Evolutionary conservation across 2,329 filamentous ascomycete species (phyloP), one percentile per base, ranked within the genome.

Genomic region (Trichophyton simii): DNA sequence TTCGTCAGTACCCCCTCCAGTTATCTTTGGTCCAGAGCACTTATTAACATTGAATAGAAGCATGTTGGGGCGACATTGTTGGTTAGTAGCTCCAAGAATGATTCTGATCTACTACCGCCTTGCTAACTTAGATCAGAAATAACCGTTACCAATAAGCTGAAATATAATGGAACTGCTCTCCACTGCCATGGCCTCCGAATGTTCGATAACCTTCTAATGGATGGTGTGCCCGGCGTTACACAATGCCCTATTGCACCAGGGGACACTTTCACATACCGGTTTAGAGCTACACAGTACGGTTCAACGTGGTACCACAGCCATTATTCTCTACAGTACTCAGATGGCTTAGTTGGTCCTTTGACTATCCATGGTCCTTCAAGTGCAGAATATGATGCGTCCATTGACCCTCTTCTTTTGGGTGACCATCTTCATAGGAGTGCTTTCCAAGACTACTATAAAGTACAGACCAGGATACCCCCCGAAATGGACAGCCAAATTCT

Each of bases 171-270:
- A 36, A 60, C 59, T 18, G 20, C 63, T 5, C n/a, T 65, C 20
- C 63, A 65, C 52, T 64, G 62, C 55, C 72, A 74, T 46, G 72
- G 72, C 0, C 67, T 73, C 20, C 66, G 69, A 1, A 70, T 72
- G 57, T 59, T 65, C 7, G 60, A 69, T 31, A 72, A 66, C 6
- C 71, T 70, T 48, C 64, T 66, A 1, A 67, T 68, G 13, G 72
- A 75, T 41, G 71, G 65, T 25, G 66, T 68, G 15, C 66, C 68
- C 6, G 65, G 66, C 41, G 62, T 76, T 18, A 75, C 73, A 1
- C 73, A 76, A 59, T 76, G 73, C 55, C 72, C 73, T n/a, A 68
- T 69, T 41, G 69, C 72, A 11, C 72, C 73, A 0, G 69, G 68
- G 7, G 62, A 66, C 11, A 67, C 64, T 1, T 71, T 72, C 62